These are phyloP conservation scores for Pseudofabraea citricarpa DNA, from an alignment of 2,329 filamentous ascomycete genomes.

Conservation along the genomic window DNA sequence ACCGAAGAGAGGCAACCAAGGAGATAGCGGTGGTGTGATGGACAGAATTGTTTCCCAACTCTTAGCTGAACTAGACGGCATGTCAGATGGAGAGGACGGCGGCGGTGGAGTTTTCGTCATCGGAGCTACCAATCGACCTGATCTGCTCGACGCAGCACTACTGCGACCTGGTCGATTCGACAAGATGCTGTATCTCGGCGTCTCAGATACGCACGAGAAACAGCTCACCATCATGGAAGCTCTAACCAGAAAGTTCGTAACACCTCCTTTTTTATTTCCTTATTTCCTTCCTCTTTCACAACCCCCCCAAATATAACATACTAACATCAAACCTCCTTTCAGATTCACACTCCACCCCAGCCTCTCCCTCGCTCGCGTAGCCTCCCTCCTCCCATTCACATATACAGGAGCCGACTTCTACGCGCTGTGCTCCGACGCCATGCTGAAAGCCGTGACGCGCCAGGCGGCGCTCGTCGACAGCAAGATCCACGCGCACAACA, in stretches of 20 bases:
- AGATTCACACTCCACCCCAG: constrained; percentile 82
- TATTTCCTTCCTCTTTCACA: neutral
- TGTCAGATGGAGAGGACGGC: constrained; percentile 85
- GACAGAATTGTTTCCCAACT: constrained; percentile 94
- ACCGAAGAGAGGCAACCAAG: constrained; percentile 94
- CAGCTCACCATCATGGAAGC: constrained; percentile 93
- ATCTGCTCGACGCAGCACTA: constrained; percentile 85
- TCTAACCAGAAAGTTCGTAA: constrained; percentile 80
- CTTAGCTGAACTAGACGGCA: constrained; percentile 91
- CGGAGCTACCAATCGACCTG: constrained; percentile 90
- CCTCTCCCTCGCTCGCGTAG: constrained; percentile 70
- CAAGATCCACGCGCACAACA: constrained; percentile 70
- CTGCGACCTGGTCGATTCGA: constrained; percentile 90
- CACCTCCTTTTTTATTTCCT: constrained; percentile 3
- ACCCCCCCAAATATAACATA: too few relatives aligned
- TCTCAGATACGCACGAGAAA: constrained; percentile 95
- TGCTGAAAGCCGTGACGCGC: constrained; percentile 96
- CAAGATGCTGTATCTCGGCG: constrained; percentile 96
- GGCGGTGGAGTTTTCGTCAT: constrained; percentile 91
- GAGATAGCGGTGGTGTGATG: constrained; percentile 96
- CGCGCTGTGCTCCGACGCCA: constrained; percentile 92
- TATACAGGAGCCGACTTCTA: constrained; percentile 98
- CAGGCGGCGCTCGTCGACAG: constrained; percentile 79
- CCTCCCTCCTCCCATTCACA: constrained; percentile 79
- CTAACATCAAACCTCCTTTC: too few relatives aligned